These are phyloP conservation scores for Coemansia sp. DNA, from an alignment of 192 early-diverging fungal species.

Conservation along the genomic window DNA sequence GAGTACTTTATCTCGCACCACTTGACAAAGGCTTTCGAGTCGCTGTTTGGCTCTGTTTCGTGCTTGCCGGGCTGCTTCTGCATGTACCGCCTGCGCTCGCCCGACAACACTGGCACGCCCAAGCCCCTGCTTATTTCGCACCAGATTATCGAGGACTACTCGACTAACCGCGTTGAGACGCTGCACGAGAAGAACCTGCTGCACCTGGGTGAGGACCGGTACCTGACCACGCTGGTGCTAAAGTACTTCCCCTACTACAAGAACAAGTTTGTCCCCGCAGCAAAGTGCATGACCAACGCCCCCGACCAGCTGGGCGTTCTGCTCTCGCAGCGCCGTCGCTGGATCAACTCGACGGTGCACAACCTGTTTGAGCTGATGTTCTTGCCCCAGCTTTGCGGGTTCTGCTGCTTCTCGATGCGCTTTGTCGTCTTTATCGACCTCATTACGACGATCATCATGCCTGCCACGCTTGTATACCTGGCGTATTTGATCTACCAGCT, in stretches of 20 bases:
- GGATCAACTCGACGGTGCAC: constrained; percentile 99
- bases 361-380: constrained; percentile 93
- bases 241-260: constrained; percentile 98
- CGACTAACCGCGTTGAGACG: constrained; percentile 91
- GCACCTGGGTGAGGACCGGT: constrained; percentile 97
- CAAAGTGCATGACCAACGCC: constrained; percentile 88
- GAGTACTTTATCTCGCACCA: constrained; percentile 99
- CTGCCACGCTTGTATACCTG: constrained; percentile 85
- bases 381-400: constrained; percentile 91
- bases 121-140: constrained; percentile 87
- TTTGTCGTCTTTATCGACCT: constrained; percentile 95
- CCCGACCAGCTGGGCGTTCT: constrained; percentile 92
- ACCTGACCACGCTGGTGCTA: constrained; percentile 89
- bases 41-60: constrained; percentile 93
- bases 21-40: constrained; percentile 96
- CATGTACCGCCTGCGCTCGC: constrained; percentile 95
- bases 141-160: constrained; percentile 88
- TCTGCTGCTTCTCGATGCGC: constrained; percentile 96
- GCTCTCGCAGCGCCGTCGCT: constrained; percentile 96
- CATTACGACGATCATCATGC: constrained; percentile 89
- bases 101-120: constrained; percentile 65
- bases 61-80: constrained; percentile 99
- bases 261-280: constrained; percentile 89
- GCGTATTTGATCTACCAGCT: constrained; percentile 75
- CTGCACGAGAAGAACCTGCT: constrained; percentile 99